Evolutionary conservation across 208 protist genomes (phyloP).

Genomic region (Strigomonas culicis): DNA sequence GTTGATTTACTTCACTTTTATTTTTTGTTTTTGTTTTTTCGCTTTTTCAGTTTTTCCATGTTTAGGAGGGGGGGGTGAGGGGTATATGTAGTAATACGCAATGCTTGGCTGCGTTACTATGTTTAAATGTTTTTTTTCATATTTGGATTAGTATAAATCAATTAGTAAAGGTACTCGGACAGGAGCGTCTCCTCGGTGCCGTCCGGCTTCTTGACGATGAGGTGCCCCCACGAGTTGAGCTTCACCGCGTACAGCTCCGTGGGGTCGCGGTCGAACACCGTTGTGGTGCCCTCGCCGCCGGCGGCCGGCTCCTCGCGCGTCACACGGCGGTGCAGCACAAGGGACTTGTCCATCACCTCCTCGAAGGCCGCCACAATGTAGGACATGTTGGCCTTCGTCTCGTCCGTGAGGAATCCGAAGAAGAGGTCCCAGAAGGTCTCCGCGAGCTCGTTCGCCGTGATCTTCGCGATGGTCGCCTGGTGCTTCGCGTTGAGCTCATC

Average conservation of each 20-base stretch:
- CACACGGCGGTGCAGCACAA: not conserved
- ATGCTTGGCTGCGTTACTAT: no score
- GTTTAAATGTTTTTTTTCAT: no score
- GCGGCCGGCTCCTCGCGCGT: no score
- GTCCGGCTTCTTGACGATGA: not conserved
- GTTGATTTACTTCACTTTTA: no score
- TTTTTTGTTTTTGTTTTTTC: no score
- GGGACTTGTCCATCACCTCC: conserved; percentile 23
- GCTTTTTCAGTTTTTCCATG: not conserved
- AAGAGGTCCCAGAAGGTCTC: conserved; percentile 36
- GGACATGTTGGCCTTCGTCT: conserved; percentile 15
- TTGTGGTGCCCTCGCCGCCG: not conserved
- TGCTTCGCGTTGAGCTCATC: conserved; percentile 16
- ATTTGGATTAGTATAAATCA: not conserved
- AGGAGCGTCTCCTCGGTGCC: not conserved
- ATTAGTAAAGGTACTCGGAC: conserved; percentile 7
- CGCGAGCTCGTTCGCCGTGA: conserved; percentile 28
- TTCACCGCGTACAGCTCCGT: not conserved
- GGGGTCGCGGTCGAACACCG: not conserved
- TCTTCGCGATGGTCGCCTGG: not conserved
- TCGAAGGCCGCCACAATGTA: conserved; percentile 44
- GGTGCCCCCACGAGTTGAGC: conserved; percentile 2
- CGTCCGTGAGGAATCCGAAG: conserved; percentile 21
- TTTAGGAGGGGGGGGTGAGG: no score
- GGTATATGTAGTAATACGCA: no score